These are phyloP conservation scores for Immersiella caudata DNA, from an alignment of 495 filamentous ascomycete genomes.

Conservation along the genomic window DNA sequence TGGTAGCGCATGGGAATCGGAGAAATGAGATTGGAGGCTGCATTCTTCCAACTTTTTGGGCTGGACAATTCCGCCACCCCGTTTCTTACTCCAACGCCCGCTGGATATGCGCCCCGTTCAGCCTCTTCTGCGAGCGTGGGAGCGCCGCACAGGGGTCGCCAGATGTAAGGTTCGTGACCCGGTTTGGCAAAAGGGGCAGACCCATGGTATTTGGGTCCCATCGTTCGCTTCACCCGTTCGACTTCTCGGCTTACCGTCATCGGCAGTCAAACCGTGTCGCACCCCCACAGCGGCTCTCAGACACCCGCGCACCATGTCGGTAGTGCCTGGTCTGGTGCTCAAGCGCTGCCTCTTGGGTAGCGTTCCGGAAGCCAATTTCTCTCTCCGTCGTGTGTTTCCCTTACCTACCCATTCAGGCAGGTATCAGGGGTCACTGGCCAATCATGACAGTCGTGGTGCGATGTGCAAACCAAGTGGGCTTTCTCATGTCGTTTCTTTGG, in stretches of 20 bases:
- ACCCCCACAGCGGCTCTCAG: not conserved
- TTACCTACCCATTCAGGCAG: constrained; percentile 34
- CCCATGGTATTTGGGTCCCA: not conserved
- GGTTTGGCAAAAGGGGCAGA: not conserved
- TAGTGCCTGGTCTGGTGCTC: constrained; percentile 5
- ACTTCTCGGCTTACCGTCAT: not conserved
- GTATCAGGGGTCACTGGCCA: constrained; percentile 27
- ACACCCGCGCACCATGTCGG: not conserved
- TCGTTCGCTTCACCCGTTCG: not conserved
- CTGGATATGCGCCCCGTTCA: not conserved
- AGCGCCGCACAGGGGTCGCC: not conserved
- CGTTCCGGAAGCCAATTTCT: not conserved
- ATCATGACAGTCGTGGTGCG: constrained; percentile 20
- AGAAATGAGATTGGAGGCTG: not conserved
- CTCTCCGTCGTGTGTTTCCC: not conserved
- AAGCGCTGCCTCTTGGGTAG: not conserved
- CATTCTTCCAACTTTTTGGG: not conserved
- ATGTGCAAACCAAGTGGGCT: not conserved
- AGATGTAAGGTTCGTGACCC: not conserved
- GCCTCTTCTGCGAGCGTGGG: not conserved
- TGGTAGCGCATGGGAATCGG: not conserved
- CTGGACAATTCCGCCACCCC: not conserved
- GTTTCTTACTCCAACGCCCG: not conserved
- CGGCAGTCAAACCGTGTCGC: not conserved
- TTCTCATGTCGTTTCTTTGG: not conserved